Evolutionary conservation across 192 early-diverging fungal species (phyloP), one percentile per base, ranked within the genome.

Genomic region (Coemansia javaensis): DNA sequence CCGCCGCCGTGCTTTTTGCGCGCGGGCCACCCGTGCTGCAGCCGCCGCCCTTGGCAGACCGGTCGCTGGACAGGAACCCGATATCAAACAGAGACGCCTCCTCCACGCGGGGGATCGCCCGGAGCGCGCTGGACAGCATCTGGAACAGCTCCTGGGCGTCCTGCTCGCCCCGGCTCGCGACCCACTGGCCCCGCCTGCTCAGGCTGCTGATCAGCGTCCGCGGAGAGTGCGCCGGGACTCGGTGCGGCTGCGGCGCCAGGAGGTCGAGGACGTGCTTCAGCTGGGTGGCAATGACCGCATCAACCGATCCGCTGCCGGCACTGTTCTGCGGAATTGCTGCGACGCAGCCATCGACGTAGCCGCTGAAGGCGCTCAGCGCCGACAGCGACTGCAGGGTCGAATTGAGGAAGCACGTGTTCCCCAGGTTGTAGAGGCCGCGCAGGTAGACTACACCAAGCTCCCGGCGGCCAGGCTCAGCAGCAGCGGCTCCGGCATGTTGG

Each of bases 361-460:
- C 34, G 23, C 47, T 56, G 30, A 75, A 67, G 9, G 43, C 50
- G 3, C 25, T 31, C 30, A 67, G 44, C 39, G 65, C 63, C 2
- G 65, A 50, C 14, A 75, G 63, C 30, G 65, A 67, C 44, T 67
- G 90, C 18, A 93, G 48, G 2, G 87, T 85, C 9, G 83, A 80
- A 53, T 93, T 93, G 77, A 93, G 80, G 60, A 90, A 93, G 66
- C 90, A 93, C 7, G 88, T 89, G 58, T 93, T 93, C 16, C 90
- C 89, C 51, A 87, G 56, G 50, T 93, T 93, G 53, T 83, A 71
- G 9, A 93, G 74, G 11, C 90, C 90, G 13, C 77, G 71, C 33
- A 82, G 75, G 36, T 73, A 80, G 17, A 81, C 61, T 59, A 59
- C 36, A 33, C 32, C 28, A 30, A 30, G 28, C 5, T 30, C 28